phyloP scores from a whole-genome alignment of 345 rosid species.

The Hevea brasiliensis region DNA sequence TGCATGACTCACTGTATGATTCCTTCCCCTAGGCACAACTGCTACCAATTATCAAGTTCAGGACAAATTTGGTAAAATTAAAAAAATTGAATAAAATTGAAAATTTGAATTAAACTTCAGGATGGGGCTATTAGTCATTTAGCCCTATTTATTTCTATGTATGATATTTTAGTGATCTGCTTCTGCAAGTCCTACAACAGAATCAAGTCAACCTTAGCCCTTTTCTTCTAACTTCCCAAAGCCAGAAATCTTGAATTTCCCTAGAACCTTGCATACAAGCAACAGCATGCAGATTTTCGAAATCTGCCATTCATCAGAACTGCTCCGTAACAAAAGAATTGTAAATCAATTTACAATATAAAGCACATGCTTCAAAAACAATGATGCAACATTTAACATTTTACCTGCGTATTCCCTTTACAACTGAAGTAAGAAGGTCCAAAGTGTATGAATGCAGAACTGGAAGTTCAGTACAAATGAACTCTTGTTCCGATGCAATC shows the following conservation, averaged over 20 bases:
- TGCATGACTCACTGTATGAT: too few relatives aligned
- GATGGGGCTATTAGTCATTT: neutral
- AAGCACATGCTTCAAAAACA: neutral
- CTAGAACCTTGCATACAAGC: neutral
- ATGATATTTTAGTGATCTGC: too few relatives aligned
- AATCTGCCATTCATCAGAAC: neutral
- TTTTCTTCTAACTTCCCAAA: neutral
- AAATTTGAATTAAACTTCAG: too few relatives aligned
- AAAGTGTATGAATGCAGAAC: slow-evolving; percentile 56
- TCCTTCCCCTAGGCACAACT: neutral
- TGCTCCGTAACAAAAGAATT: too few relatives aligned
- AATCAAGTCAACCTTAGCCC: neutral
- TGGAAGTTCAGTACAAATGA: slow-evolving; percentile 78
- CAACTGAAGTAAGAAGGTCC: slow-evolving; percentile 60
- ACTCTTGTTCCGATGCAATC: slow-evolving; percentile 70
- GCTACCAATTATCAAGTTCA: neutral
- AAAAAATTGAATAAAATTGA: neutral
- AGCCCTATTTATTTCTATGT: neutral
- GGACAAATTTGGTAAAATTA: neutral
- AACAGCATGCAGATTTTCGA: neutral
- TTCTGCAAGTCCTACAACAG: neutral
- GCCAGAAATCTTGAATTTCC: neutral
- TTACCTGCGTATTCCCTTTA: slow-evolving; percentile 75
- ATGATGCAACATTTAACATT: neutral
- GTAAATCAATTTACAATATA: neutral